phyloP scores from a whole-genome alignment of 352 stramenopile genomes.

The Pythium chondricola region DNA sequence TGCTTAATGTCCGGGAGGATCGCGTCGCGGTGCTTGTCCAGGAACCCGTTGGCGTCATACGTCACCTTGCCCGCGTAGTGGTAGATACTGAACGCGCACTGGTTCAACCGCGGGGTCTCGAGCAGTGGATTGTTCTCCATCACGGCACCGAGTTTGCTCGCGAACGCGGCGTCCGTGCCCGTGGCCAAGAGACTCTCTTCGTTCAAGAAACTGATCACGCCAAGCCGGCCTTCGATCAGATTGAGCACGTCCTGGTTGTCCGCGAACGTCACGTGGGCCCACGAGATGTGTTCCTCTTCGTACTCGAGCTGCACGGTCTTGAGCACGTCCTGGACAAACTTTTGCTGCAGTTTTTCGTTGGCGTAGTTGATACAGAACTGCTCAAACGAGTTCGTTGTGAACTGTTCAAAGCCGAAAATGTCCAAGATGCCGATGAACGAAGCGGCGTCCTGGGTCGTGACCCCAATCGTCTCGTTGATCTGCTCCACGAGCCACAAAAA shows the following conservation, averaged over 20 bases:
- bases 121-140: conserved; percentile 86
- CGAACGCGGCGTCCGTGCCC: conserved; percentile 82
- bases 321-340: conserved; percentile 87
- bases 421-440: conserved; percentile 91
- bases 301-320: conserved; percentile 90
- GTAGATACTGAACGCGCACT: conserved; percentile 79
- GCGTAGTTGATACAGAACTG: conserved; percentile 93
- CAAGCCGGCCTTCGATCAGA: conserved; percentile 85
- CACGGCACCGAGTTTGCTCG: conserved; percentile 81
- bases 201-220: conserved; percentile 87
- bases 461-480: conserved; percentile 90
- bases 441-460: conserved; percentile 31
- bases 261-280: conserved; percentile 85
- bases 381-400: conserved; percentile 89
- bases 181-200: conserved; percentile 84
- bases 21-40: conserved; percentile 82
- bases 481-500: conserved; percentile 95
- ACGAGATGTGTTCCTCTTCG: conserved; percentile 89
- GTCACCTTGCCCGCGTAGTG: conserved; percentile 86
- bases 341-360: conserved; percentile 90
- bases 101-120: conserved; percentile 75
- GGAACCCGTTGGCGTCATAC: conserved; percentile 74
- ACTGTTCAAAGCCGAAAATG: conserved; percentile 92
- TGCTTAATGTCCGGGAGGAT: conserved; percentile 83
- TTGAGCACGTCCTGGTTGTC: conserved; percentile 90